These are phyloP conservation scores for Phylloporus arenicola DNA, from an alignment of 768 basidiomycete genomes.

Conservation along the genomic window DNA sequence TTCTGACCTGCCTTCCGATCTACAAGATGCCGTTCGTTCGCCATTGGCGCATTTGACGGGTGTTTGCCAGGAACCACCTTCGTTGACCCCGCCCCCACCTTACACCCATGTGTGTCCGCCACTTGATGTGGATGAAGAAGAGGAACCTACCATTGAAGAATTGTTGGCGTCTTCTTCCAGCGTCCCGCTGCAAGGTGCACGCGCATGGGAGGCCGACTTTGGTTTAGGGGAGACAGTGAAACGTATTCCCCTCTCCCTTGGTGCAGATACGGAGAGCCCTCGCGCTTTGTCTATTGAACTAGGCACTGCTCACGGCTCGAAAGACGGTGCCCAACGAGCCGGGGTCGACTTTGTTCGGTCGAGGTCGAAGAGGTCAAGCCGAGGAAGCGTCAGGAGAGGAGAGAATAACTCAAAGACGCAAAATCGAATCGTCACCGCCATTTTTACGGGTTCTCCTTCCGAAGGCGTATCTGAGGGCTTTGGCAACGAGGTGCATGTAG, in stretches of 20 bases:
- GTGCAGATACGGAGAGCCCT: neutral
- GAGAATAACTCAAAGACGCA: slow-evolving; percentile 7
- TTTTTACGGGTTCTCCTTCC: slow-evolving; percentile 20
- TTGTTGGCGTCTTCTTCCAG: slow-evolving; percentile 19
- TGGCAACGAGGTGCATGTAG: neutral
- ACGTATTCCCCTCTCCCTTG: slow-evolving; percentile 11
- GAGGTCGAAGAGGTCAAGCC: slow-evolving; percentile 3
- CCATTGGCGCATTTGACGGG: neutral
- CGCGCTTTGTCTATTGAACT: neutral
- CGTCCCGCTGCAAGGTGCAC: slow-evolving; percentile 22
- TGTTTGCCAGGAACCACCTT: slow-evolving; percentile 1
- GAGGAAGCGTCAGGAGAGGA: slow-evolving; percentile 6
- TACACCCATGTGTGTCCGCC: slow-evolving; percentile 1
- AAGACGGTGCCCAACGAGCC: neutral
- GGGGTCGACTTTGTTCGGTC: neutral
- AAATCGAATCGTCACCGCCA: slow-evolving; percentile 27
- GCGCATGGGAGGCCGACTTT: slow-evolving; percentile 29
- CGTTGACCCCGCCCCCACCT: slow-evolving; percentile 13
- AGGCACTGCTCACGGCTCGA: neutral
- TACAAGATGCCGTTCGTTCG: neutral
- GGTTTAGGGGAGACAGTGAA: slow-evolving; percentile 29
- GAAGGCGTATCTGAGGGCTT: neutral
- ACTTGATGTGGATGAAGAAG: slow-evolving; percentile 5
- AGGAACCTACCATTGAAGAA: slow-evolving; percentile 28
- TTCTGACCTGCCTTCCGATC: neutral